phyloP scores from a whole-genome alignment of 208 protist species.

The Phytomonas serpens region DNA sequence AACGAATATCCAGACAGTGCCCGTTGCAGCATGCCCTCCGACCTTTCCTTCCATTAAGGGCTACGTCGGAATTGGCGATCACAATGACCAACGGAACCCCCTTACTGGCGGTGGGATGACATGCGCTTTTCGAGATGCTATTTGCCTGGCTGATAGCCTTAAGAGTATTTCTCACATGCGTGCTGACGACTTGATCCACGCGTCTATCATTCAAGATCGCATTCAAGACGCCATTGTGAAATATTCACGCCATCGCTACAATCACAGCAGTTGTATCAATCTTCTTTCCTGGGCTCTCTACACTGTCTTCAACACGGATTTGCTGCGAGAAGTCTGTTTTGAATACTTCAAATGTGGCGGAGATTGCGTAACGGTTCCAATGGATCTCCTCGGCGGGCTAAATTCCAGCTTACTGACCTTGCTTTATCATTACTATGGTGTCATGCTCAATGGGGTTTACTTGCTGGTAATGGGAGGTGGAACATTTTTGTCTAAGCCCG shows the following conservation, averaged over 20 bases:
- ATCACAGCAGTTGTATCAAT: slow-evolving; percentile 86
- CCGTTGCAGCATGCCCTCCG: slow-evolving; percentile 65
- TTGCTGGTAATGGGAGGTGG: slow-evolving; percentile 29
- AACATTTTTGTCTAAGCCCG: neutral
- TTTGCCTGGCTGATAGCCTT: slow-evolving; percentile 60
- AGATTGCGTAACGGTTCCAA: slow-evolving; percentile 76
- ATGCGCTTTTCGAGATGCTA: slow-evolving; percentile 84
- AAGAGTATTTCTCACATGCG: slow-evolving; percentile 35
- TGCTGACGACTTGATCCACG: slow-evolving; percentile 24
- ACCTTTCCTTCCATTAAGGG: slow-evolving; percentile 69
- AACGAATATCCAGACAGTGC: slow-evolving; percentile 71
- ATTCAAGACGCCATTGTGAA: slow-evolving; percentile 46
- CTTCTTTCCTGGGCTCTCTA: slow-evolving; percentile 90
- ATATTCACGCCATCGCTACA: slow-evolving; percentile 49
- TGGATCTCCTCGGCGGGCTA: slow-evolving; percentile 79
- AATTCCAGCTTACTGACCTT: slow-evolving; percentile 51
- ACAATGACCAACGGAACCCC: slow-evolving; percentile 92
- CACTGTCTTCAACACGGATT: slow-evolving; percentile 60
- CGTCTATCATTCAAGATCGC: slow-evolving; percentile 45
- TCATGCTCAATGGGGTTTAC: slow-evolving; percentile 55
- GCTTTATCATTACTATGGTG: slow-evolving; percentile 80
- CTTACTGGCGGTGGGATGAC: slow-evolving; percentile 92
- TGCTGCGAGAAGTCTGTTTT: slow-evolving; percentile 81
- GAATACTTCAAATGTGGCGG: slow-evolving; percentile 88
- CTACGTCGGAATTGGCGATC: slow-evolving; percentile 90